Base-by-base conservation (phyloP, 306 rosid species). In the Lathyrus oleraceus region DNA sequence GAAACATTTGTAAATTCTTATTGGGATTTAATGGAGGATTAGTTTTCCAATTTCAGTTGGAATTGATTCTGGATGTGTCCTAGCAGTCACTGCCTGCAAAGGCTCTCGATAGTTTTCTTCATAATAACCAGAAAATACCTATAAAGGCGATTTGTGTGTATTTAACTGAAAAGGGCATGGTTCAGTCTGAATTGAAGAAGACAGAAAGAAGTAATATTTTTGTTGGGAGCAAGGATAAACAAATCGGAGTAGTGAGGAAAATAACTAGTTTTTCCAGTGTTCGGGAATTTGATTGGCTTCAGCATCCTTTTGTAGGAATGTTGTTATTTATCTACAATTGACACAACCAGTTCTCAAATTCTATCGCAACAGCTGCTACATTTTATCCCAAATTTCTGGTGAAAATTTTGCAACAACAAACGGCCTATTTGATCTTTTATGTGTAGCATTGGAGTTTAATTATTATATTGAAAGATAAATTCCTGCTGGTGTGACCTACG, bases 281-380 rank as follows among this genome's bases (percentile, higher is more conserved):
- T 53, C 25, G 49, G 32, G 61, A 52, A 51, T 62, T 73, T 62
- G 61, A 36, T 19, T 12, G 44, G 32, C 35, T 23, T 47, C 17
- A 39, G 4, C 61, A 30, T 36, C 72, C 35, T 62, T 35, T 43
- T 28, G 20, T 47, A 14, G 70, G 60, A 78, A 66, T 38, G 35
- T 25, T 71, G 63, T 53, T 75, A 64, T 57, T 64, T 80, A 27
- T 66, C 39, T 14, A 52, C 48, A 10, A 45, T 54, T 44, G 16
- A 45, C 62, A 28, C 20, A 5, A 23, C 11, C 27, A 58, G 52
- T 54, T 38, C 69, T 71, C 36, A 44, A 40, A 23, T 35, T 76
- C 39, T 40, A 13, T 10, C 16, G 30, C 23, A 28, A 12, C 54
- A 52, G 21, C 65, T n/a, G 60, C 49, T 32, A 19, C 16, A 7